phyloP scores from a whole-genome alignment of 495 filamentous ascomycete species.

The Neurospora sp. region DNA sequence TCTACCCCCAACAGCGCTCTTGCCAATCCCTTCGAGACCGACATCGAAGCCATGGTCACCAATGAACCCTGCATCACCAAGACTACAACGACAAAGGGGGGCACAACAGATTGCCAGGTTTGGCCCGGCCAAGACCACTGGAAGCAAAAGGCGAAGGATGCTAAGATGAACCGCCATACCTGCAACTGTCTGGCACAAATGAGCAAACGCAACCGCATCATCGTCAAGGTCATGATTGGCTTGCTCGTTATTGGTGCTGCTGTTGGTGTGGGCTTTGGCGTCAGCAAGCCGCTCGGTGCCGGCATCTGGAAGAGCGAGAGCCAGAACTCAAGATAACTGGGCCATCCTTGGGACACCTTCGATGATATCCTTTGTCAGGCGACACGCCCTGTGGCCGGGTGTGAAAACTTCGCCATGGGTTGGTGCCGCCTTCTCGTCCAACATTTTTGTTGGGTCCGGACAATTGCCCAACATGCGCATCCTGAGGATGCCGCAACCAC shows the following conservation, averaged over 20 bases:
- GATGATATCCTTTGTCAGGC: not conserved
- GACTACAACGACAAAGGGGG: slow-evolving; percentile 21
- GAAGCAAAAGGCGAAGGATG: slow-evolving; percentile 36
- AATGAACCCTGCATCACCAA: slow-evolving; percentile 19
- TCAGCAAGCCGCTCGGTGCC: slow-evolving; percentile 41
- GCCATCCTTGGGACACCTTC: not conserved
- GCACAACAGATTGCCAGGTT: slow-evolving; percentile 31
- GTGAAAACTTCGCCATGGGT: not conserved
- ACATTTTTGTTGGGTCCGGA: not conserved
- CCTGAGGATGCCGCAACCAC: not conserved
- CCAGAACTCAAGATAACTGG: slow-evolving; percentile 8
- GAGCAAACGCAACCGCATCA: slow-evolving; percentile 38
- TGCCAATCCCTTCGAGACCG: slow-evolving; percentile 36
- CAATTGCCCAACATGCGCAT: not conserved
- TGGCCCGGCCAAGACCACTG: slow-evolving; percentile 44
- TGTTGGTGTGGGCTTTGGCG: slow-evolving; percentile 37
- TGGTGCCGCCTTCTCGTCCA: not conserved
- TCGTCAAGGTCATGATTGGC: slow-evolving; percentile 32
- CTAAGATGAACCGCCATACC: slow-evolving; percentile 32
- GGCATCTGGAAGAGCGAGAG: slow-evolving; percentile 32
- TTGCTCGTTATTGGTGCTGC: slow-evolving; percentile 36
- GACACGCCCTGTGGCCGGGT: not conserved
- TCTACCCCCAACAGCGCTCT: slow-evolving; percentile 28
- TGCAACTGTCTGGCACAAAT: slow-evolving; percentile 35
- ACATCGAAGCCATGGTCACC: slow-evolving; percentile 37